Evolutionary conservation across 495 filamentous ascomycete species (phyloP), one percentile per base, ranked within the genome.

Genomic region (Monascus purpureus): DNA sequence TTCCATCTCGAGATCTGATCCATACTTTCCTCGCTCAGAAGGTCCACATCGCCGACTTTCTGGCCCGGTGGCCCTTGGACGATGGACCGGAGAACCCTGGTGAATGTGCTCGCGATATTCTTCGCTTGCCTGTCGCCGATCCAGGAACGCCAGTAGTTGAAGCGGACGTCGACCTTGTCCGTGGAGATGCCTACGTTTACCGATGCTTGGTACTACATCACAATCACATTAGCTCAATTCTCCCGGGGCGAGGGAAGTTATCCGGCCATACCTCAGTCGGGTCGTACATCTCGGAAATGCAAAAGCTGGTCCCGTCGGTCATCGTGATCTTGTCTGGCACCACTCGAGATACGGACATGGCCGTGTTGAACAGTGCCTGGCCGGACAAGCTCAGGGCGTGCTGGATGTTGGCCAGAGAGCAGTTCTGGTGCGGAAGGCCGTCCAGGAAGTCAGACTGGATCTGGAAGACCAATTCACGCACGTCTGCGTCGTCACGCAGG

Each of bases 181-280:
- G 32, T 35, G 6, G 43, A 45, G 25, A 71, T 57, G 29, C 72
- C 67, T 35, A 67, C 67, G 22, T 68, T 67, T 17, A 63, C 64
- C 22, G 67, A 58, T 11, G 65, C 44, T 16, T 64, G 59, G 40
- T 70, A 73, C 40, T 25, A 25, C n/a, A 25, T 7, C 7, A 7
- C 22, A 25, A n/a, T n/a, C 7, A 25, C 22, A 7, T n/a, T 25
- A 7, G 7, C 22, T n/a, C n/a, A n/a, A n/a, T 7, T 7, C n/a
- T 25, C 7, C 7, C 7, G n/a, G 22, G 22, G n/a, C 22, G n/a
- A 7, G 22, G n/a, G 7, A 25, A 7, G 7, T 7, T 6, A n/a
- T 25, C 22, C n/a, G n/a, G n/a, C 22, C n/a, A n/a, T 25, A 25
- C 22, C 7, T 65, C 59, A 1, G 58, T 63, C 4, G 60, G 60